These are phyloP conservation scores for Thraustotheca clavata DNA, from an alignment of 352 stramenopile species.

Conservation along the genomic window DNA sequence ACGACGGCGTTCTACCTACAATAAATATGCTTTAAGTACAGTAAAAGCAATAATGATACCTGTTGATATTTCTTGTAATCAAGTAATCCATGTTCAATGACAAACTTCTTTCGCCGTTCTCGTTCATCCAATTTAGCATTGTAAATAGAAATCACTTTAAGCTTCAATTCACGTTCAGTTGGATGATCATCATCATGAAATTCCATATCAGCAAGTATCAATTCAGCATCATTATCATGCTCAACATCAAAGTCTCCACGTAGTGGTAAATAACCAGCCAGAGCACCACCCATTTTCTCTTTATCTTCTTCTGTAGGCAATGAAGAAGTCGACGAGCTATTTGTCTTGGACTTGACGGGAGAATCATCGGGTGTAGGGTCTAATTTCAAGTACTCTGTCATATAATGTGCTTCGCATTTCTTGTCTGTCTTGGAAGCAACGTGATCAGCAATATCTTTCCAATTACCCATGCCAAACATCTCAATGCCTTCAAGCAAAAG, in stretches of 20 bases:
- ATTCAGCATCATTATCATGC: conserved; percentile 96
- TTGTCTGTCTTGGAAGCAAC: conserved; percentile 79
- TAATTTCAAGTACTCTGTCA: conserved; percentile 58
- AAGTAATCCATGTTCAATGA: conserved; percentile 82
- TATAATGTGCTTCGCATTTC: conserved; percentile 87
- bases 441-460: conserved; percentile 88
- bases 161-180: conserved; percentile 90
- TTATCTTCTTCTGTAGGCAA: conserved; percentile 9
- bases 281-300: conserved; percentile 34
- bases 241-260: conserved; percentile 97
- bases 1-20: conserved; percentile 62
- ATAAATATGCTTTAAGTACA: neutral
- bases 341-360: conserved; percentile 10
- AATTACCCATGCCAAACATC: conserved; percentile 96
- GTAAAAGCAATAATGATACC: neutral
- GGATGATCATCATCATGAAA: conserved; percentile 84
- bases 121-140: conserved; percentile 93
- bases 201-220: conserved; percentile 95
- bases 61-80: conserved; percentile 94
- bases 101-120: conserved; percentile 87
- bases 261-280: conserved; percentile 94
- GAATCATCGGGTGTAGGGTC: neutral
- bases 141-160: conserved; percentile 95
- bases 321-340: neutral
- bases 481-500: conserved; percentile 93